Conservation (phyloP, 495 filamentous ascomycete genomes). For the Letharia columbiana region DNA sequence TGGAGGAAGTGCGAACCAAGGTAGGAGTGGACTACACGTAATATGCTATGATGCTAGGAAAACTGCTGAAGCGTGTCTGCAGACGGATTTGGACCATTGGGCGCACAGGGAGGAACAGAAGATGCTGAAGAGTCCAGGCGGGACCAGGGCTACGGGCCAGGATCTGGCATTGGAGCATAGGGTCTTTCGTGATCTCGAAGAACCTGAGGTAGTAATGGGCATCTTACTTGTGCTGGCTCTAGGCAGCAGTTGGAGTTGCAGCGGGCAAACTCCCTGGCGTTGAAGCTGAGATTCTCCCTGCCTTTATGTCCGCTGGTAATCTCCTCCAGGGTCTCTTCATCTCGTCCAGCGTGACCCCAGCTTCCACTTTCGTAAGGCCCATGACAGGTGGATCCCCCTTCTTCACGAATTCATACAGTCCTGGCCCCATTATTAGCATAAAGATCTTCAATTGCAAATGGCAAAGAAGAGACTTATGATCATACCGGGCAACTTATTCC, state of each 20-base stretch:
- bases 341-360: slow-evolving; percentile 70
- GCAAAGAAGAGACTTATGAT: slow-evolving; percentile 17
- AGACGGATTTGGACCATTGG: slow-evolving; percentile 17
- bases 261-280: slow-evolving; percentile 12
- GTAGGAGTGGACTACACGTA: slow-evolving; percentile 2
- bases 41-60: background rate
- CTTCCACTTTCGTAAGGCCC: slow-evolving; percentile 80
- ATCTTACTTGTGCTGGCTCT: slow-evolving; percentile 9
- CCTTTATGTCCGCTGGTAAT: slow-evolving; percentile 43
- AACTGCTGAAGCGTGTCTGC: slow-evolving; percentile 6
- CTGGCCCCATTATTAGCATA: slow-evolving; percentile 37
- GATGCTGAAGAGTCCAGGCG: slow-evolving; percentile 39
- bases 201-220: slow-evolving; percentile 5
- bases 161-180: slow-evolving; percentile 48
- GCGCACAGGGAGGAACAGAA: slow-evolving; percentile 31
- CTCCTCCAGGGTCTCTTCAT: slow-evolving; percentile 67
- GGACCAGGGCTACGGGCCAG: slow-evolving; percentile 53
- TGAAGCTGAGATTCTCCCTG: slow-evolving; percentile 20
- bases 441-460: background rate
- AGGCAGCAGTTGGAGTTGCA: slow-evolving; percentile 13
- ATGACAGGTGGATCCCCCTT: slow-evolving; percentile 88
- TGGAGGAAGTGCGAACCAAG: slow-evolving; percentile 25
- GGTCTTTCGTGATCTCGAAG: slow-evolving; percentile 18
- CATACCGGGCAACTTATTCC: slow-evolving; percentile 89
- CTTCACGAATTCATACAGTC: slow-evolving; percentile 86